Conservation (phyloP, 192 early-diverging fungal species). For the Backusella sp. region DNA sequence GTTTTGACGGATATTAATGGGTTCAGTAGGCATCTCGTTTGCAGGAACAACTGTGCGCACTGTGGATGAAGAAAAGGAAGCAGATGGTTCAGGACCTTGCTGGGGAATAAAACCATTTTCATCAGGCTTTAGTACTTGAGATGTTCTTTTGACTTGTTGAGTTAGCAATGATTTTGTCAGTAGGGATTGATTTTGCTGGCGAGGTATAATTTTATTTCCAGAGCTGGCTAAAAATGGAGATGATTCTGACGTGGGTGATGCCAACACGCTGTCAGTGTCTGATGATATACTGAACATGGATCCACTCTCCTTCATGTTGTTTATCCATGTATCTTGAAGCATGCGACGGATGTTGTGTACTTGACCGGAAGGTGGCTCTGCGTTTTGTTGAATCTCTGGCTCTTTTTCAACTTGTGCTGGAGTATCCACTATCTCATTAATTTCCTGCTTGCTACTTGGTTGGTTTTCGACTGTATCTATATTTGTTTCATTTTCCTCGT, state of each 20-base stretch:
- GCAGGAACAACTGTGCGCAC: conserved; percentile 27
- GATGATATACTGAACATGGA: conserved; percentile 28
- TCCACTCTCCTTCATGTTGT: conserved; percentile 15
- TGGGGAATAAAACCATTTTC: neutral
- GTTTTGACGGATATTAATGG: neutral
- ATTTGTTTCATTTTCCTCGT: neutral
- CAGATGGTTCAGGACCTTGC: conserved; percentile 21
- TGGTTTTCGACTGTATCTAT: neutral
- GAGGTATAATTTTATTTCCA: neutral
- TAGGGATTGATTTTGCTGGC: conserved; percentile 16
- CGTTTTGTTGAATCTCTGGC: neutral
- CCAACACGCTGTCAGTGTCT: neutral
- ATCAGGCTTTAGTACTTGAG: neutral
- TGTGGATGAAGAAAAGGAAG: conserved; percentile 31
- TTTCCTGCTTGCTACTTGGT: neutral
- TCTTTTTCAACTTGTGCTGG: neutral
- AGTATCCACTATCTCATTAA: neutral
- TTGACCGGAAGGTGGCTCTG: neutral
- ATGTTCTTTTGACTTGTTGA: conserved; percentile 1
- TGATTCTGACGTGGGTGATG: neutral
- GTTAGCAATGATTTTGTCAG: neutral
- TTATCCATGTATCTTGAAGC: conserved; percentile 30
- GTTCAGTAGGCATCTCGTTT: neutral
- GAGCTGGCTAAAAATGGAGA: neutral
- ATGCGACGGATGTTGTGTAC: conserved; percentile 22